Evolutionary conservation across 305 asterid species (phyloP).

Genomic region (Fraxinus angustifolia): DNA sequence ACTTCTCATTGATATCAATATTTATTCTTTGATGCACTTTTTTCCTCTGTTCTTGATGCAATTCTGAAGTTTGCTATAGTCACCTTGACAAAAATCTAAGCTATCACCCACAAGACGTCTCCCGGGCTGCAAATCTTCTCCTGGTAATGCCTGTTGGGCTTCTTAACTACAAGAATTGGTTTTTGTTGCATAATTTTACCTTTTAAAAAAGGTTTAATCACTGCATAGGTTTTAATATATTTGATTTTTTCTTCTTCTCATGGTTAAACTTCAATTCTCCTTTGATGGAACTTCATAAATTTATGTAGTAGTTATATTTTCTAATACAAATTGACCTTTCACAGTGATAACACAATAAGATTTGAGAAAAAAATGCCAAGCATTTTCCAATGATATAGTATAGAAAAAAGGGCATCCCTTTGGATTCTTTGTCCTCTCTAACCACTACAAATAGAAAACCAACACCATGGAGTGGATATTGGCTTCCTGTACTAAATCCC

Average conservation of each 20-base stretch:
- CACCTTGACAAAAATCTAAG: conserved; percentile 74
- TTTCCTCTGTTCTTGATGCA: conserved; percentile 2
- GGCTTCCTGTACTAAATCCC: background rate
- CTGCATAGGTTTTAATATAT: background rate
- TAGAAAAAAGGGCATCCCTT: background rate
- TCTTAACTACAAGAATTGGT: conserved; percentile 15
- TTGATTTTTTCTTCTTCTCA: background rate
- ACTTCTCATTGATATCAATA: background rate
- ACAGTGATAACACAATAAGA: background rate
- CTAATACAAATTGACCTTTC: background rate
- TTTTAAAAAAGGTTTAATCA: background rate
- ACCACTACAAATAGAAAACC: background rate
- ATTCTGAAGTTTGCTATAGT: conserved; percentile 24
- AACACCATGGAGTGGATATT: background rate
- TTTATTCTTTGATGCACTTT: background rate
- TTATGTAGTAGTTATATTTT: background rate
- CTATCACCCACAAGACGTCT: conserved; percentile 85
- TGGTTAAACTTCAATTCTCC: conserved; percentile 9
- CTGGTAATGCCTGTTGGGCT: conserved; percentile 51
- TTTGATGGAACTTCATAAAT: background rate
- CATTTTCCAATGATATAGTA: background rate
- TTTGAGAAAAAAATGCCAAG: background rate
- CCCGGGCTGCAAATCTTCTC: conserved; percentile 86
- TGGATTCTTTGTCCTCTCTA: background rate
- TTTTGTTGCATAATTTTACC: conserved; percentile 12